Evolutionary conservation across 2,329 filamentous ascomycete genomes (phyloP), one percentile per base, ranked within the genome.

Genomic region (Beauveria australis): DNA sequence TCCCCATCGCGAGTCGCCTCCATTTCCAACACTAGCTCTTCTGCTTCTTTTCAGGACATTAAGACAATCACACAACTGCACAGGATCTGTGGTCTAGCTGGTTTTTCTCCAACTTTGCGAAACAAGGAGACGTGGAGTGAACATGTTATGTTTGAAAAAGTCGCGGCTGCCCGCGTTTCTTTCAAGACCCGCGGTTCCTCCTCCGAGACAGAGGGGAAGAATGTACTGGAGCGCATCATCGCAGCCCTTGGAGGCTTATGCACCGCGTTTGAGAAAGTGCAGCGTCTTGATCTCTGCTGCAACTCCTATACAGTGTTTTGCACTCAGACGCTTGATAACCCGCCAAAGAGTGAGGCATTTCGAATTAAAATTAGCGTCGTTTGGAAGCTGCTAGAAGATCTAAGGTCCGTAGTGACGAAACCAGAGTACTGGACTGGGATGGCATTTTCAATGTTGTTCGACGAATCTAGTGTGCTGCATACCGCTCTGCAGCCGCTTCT

Each of bases 131-230:
- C 14, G 1, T n/a, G 40, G 5, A 9, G n/a, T 18, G 0, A n/a
- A n/a, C 8, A n/a, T 43, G 16, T 43, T 43, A 16, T n/a, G 9
- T 43, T 43, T n/a, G 3, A n/a, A n/a, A 16, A 43, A n/a, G 40
- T 1, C 40, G 40, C 16, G 14, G 0, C 5, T 7, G 40, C 40
- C 16, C 40, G 40, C 5, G 40, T 43, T 43, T 43, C 40, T n/a
- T 43, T n/a, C 0, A 0, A 1, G 5, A 2, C 1, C 40, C 0
- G 1, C 18, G n/a, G n/a, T n/a, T n/a, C n/a, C n/a, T n/a, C n/a
- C n/a, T n/a, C n/a, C n/a, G n/a, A n/a, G n/a, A n/a, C n/a, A n/a
- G n/a, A n/a, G n/a, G n/a, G n/a, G n/a, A n/a, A n/a, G n/a, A n/a
- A n/a, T n/a, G n/a, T n/a, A n/a, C n/a, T n/a, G n/a, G n/a, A n/a